These are phyloP conservation scores for Calocybe gambosa DNA, from an alignment of 1,284 basidiomycete genomes.

Conservation along the genomic window DNA sequence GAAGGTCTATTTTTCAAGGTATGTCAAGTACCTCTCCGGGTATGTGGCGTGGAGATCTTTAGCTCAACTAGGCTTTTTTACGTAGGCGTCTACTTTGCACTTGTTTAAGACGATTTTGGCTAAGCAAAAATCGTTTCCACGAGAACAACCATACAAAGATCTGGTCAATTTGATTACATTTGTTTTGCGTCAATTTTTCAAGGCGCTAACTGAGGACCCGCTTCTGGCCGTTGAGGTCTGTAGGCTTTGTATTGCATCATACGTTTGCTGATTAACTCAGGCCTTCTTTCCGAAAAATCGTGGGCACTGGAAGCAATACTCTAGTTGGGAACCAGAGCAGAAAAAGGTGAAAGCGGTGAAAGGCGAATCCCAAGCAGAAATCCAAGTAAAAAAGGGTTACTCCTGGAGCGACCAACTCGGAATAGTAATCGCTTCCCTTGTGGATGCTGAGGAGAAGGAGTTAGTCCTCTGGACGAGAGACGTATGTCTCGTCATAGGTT, in stretches of 20 bases:
- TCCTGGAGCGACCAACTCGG: slow-evolving; percentile 89
- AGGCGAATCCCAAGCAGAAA: slow-evolving; percentile 55
- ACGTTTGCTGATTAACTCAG: slow-evolving; percentile 34
- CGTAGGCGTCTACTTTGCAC: slow-evolving; percentile 77
- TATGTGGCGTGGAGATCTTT: slow-evolving; percentile 15
- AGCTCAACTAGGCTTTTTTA: slow-evolving; percentile 15
- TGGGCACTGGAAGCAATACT: slow-evolving; percentile 79
- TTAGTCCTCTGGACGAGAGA: slow-evolving; percentile 78
- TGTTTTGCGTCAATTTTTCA: slow-evolving; percentile 89
- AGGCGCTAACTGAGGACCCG: slow-evolving; percentile 72
- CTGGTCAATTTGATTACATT: slow-evolving; percentile 78
- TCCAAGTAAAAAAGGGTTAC: slow-evolving; percentile 82
- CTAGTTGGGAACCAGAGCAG: slow-evolving; percentile 70
- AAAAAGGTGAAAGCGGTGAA: slow-evolving; percentile 37
- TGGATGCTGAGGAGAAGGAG: slow-evolving; percentile 57
- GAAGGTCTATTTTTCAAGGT: slow-evolving; percentile 93
- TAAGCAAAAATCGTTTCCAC: slow-evolving; percentile 70
- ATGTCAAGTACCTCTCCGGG: slow-evolving; percentile 20
- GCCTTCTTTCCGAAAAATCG: slow-evolving; percentile 88
- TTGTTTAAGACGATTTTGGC: slow-evolving; percentile 82
- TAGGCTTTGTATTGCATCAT: slow-evolving; percentile 1
- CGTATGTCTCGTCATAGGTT: slow-evolving; percentile 38
- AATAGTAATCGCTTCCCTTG: slow-evolving; percentile 71
- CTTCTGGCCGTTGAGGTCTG: slow-evolving; percentile 80
- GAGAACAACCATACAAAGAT: slow-evolving; percentile 76